Conservation (phyloP, 164 flowering plant genomes). For the Magnolia sinica region DNA sequence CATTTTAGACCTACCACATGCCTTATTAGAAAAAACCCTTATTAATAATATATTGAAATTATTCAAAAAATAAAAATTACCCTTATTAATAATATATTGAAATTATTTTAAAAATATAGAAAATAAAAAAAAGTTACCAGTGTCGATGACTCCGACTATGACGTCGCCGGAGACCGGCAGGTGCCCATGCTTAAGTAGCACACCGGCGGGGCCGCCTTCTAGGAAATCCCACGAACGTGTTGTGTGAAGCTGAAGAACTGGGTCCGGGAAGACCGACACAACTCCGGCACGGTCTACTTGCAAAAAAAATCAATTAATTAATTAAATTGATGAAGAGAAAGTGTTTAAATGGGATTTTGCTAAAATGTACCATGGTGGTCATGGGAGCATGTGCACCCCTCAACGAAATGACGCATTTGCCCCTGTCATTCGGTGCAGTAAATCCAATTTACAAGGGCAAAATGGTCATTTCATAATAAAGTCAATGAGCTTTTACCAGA, state of each 20-base stretch:
- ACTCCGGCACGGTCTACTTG: constrained; percentile 40
- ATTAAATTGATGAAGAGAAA: background rate
- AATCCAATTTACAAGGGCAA: background rate
- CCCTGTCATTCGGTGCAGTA: no score
- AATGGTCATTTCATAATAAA: background rate
- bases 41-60: background rate
- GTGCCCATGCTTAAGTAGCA: background rate
- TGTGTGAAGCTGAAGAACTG: constrained; percentile 29
- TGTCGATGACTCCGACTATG: constrained; percentile 31
- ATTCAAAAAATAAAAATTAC: background rate
- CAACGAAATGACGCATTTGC: background rate
- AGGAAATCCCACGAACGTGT: constrained; percentile 38
- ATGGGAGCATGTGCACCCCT: background rate
- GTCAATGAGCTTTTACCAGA: constrained; percentile 37
- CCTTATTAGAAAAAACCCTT: no score
- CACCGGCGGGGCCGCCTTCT: constrained; percentile 8
- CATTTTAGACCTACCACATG: background rate
- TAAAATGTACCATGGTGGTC: background rate
- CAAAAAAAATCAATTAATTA: background rate
- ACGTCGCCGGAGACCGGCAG: constrained; percentile 13
- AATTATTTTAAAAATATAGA: background rate
- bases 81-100: background rate
- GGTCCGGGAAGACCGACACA: constrained; percentile 30
- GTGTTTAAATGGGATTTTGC: no score
- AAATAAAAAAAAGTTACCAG: constrained; percentile 17